Evolutionary conservation across 2,329 filamentous ascomycete species (phyloP), one percentile per base, ranked within the genome.

Genomic region (Phoma sp.): DNA sequence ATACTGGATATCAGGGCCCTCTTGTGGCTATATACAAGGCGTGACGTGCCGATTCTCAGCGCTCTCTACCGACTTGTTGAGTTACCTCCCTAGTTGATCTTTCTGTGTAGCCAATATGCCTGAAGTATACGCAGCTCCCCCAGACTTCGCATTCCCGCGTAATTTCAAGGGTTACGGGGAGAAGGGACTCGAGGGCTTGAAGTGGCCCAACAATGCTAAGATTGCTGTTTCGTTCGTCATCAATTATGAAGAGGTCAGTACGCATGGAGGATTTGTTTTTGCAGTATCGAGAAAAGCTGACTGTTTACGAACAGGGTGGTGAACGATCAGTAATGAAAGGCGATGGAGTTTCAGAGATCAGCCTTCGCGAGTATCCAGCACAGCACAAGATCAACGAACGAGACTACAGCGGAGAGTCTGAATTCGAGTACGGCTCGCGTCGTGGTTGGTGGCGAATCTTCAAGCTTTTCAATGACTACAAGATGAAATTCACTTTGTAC

Each of bases 341-440:
- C 45, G 73, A 75, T 36, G 65, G 65, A 11, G 65, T 71, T 14
- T 61, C 68, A 0, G 69, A 71, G 44, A 64, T 62, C 33, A 67
- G 61, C 41, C 60, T 72, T 11, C 67, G 69, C 55, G 70, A 82
- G 55, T 77, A 79, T 55, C 60, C 60, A 8, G 68, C 68, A 5
- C 60, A 61, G 9, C 65, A 71, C 7, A 65, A 66, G 11, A 64
- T 75, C 61, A 77, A 78, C 52, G 78, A 79, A 59, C 75, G 80
- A 43, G 75, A 73, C 42, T 71, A 77, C 58, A 82, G 79, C 56
- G 74, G 74, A 45, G 80, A 83, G 66, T 75, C 72, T 25, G 80
- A 82, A 57, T 83, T 79, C 57, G 80, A 83, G 50, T 83, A 83
- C 59, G 79, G 81, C 30, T 75, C 75, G 22, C 75, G 81, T 2